Evolutionary conservation across 306 rosid species (phyloP).

Genomic region (Bauhinia variegata): DNA sequence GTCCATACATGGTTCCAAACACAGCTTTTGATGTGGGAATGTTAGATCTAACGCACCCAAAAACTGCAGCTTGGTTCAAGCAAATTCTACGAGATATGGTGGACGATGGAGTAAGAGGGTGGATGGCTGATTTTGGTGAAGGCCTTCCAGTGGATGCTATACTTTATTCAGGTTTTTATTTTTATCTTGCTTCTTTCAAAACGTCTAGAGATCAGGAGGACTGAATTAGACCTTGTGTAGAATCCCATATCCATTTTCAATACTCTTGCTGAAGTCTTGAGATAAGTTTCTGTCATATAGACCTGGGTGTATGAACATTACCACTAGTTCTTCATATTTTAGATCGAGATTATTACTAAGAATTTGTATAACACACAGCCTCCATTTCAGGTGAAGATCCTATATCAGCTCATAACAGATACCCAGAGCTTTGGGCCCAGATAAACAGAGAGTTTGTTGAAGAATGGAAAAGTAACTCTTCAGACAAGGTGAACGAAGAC

Average conservation of each 20-base stretch:
- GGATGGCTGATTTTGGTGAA: constrained; percentile 99
- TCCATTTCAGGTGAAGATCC: constrained; percentile 82
- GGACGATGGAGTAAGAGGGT: constrained; percentile 89
- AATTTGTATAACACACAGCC: not conserved
- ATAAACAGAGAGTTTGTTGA: constrained; percentile 87
- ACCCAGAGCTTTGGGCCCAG: constrained; percentile 95
- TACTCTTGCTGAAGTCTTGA: too few relatives aligned
- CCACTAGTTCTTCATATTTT: constrained; percentile 1
- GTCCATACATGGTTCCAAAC: constrained; percentile 88
- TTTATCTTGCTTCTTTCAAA: constrained; percentile 30
- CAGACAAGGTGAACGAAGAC: constrained; percentile 54
- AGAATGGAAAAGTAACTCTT: constrained; percentile 67
- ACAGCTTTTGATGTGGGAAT: constrained; percentile 92
- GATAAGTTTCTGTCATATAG: not conserved
- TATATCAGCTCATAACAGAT: constrained; percentile 83
- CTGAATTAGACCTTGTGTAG: not conserved
- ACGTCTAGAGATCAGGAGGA: constrained; percentile 3
- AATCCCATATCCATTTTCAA: not conserved
- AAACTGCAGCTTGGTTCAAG: constrained; percentile 83
- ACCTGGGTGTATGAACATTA: too few relatives aligned
- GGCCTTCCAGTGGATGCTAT: constrained; percentile 89
- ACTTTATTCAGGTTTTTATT: constrained; percentile 75
- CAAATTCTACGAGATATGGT: constrained; percentile 83
- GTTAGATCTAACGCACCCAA: constrained; percentile 90
- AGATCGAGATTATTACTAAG: constrained; percentile 14